Evolutionary conservation across 352 stramenopile genomes (phyloP).

Genomic region (Globisporangium abappressorium): DNA sequence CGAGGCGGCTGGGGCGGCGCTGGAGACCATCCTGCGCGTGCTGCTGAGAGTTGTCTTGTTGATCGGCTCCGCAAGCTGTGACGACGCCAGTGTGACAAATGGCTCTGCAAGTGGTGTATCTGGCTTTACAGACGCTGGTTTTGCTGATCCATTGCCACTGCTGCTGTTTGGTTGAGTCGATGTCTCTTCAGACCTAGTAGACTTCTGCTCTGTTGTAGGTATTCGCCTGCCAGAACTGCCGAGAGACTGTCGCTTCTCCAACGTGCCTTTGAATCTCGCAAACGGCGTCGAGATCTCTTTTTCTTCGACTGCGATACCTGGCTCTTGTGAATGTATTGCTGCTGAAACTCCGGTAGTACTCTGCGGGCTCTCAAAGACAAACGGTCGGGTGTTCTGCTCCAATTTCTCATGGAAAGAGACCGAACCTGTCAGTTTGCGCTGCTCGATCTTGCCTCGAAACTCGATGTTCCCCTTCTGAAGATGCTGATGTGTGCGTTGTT

Average conservation of each 20-base stretch:
- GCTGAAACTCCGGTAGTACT: not conserved
- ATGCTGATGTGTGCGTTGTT: conserved; percentile 8
- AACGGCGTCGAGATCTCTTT: conserved; percentile 31
- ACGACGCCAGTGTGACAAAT: not conserved
- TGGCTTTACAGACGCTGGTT: not conserved
- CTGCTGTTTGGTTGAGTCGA: not conserved
- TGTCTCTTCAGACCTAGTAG: not conserved
- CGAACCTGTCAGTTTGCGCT: conserved; percentile 15
- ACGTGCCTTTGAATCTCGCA: conserved; percentile 27
- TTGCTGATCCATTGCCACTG: not conserved
- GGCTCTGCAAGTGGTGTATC: not conserved
- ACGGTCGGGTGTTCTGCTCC: conserved; percentile 25
- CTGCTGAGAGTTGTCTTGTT: not conserved
- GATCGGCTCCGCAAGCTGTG: not conserved
- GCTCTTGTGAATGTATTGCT: not conserved
- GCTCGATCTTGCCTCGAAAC: conserved; percentile 38
- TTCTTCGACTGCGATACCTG: not conserved
- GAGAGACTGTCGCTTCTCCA: conserved; percentile 14
- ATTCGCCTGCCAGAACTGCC: not conserved
- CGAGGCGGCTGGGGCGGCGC: conserved; percentile 1
- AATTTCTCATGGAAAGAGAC: conserved; percentile 31
- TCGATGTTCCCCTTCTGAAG: conserved; percentile 56
- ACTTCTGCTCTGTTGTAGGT: not conserved
- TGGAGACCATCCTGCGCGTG: not conserved
- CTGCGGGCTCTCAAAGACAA: conserved; percentile 21